Percentiles rank a stretch among this genome's conserved stretches.
These are phyloP conservation scores for Vanrija pseudolonga DNA, from an alignment of 1,284 basidiomycete species.

Conservation along the genomic window DNA sequence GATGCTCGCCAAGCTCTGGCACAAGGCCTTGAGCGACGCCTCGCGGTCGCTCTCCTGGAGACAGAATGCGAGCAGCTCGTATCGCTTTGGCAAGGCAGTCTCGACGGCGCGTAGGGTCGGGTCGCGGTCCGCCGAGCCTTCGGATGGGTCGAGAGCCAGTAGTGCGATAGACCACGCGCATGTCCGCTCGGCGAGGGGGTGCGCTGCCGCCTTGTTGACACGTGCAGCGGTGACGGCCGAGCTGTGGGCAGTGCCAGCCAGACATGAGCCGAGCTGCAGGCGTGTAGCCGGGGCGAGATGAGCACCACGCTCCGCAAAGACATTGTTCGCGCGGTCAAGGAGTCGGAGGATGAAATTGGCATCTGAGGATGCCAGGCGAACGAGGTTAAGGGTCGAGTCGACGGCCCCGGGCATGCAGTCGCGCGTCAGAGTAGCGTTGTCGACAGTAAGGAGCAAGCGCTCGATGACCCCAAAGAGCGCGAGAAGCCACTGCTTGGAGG, in stretches of 20 bases:
- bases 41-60: slow-evolving; percentile 62
- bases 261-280: neutral
- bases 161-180: slow-evolving; percentile 24
- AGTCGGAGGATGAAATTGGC: neutral
- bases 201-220: slow-evolving; percentile 26
- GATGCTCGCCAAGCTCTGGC: slow-evolving; percentile 12
- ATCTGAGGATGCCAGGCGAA: slow-evolving; percentile 6
- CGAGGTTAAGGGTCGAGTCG: slow-evolving; percentile 8
- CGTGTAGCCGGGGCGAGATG: neutral
- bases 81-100: slow-evolving; percentile 53
- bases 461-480: no score
- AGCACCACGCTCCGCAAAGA: neutral
- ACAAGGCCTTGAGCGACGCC: slow-evolving; percentile 19
- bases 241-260: slow-evolving; percentile 12
- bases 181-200: slow-evolving; percentile 27
- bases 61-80: slow-evolving; percentile 74
- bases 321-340: slow-evolving; percentile 2
- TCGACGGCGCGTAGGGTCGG: neutral
- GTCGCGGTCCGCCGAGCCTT: slow-evolving; percentile 6
- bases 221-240: slow-evolving; percentile 33
- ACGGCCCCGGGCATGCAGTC: slow-evolving; percentile 5
- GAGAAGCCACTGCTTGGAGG: slow-evolving; percentile 14
- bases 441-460: no score
- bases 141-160: neutral
- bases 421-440: neutral